phyloP scores from a whole-genome alignment of 176 grass and related monocot genomes.

The Aegilops speltoides region DNA sequence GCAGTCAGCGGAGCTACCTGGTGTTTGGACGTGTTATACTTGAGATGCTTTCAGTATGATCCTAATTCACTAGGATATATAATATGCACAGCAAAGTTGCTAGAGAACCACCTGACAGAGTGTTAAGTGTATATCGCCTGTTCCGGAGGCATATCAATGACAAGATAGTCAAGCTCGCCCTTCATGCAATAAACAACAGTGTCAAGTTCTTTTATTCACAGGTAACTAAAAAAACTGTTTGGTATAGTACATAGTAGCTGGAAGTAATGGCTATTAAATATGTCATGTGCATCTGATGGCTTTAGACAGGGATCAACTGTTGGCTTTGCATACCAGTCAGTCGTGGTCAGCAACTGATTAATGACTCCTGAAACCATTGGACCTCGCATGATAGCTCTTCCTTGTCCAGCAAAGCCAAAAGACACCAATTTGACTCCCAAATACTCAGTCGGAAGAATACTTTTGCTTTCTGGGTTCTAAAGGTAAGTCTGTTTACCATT shows the following conservation, averaged over 20 bases:
- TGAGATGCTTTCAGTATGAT: neutral
- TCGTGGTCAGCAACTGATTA: constrained; percentile 87
- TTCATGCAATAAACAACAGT: constrained; percentile 36
- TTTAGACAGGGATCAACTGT: constrained; percentile 1
- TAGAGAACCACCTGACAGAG: constrained; percentile 75
- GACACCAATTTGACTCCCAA: constrained; percentile 96
- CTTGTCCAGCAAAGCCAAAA: constrained; percentile 98
- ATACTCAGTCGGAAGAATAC: constrained; percentile 77
- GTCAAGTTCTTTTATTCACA: constrained; percentile 9
- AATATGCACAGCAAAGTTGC: constrained; percentile 11
- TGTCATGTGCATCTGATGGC: too few relatives aligned
- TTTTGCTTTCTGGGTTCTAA: constrained; percentile 91
- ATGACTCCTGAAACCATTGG: constrained; percentile 99
- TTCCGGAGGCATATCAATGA: constrained; percentile 99
- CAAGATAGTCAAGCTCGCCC: constrained; percentile 96
- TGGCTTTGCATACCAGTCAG: constrained; percentile 70
- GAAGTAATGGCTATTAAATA: neutral
- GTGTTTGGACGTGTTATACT: constrained; percentile 33
- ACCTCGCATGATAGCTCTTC: constrained; percentile 92
- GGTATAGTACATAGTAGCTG: neutral
- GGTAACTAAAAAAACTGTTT: neutral
- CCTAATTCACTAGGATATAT: constrained; percentile 1
- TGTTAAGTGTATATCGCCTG: constrained; percentile 97
- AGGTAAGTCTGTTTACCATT: constrained; percentile 88
- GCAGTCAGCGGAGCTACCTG: constrained; percentile 94